Base-by-base conservation (phyloP, 2,329 filamentous ascomycete genomes). In the Penicillium thymicola region DNA sequence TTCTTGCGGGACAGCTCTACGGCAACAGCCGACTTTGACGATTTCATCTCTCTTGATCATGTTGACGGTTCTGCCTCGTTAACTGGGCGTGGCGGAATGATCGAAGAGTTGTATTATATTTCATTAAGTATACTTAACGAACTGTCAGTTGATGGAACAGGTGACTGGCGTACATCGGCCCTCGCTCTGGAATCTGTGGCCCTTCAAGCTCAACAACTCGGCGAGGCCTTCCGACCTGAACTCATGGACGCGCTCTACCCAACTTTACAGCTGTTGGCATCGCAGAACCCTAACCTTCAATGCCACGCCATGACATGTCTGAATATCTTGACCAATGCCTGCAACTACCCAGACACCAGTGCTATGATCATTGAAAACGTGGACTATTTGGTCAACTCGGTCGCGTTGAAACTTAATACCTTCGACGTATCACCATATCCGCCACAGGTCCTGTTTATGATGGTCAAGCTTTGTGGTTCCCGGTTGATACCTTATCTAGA, bases 381-480 rank as follows among this genome's bases (percentile, higher is more conserved):
- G 16, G 94, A 99, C 73, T 99, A 99, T 71, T 89, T 99, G 75
- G 88, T 97, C 59, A 97, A 97, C 69, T 90, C 94, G 0, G 85
- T 99, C 16, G 90, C 90, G 0, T 76, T 97, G 58, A 89, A 92
- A 59, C 82, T 99, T 8, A 97, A 96, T 66, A 90, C 90, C 0
- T 90, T 97, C 62, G 92, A 97, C 62, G 88, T 97, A 51, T 93
- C 92, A 0, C 92, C 93, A 1, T 89, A 96, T 60, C 92, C 91
- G 3, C 92, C 92, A 3, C 89, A 93, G 64, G 94, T 97, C 2
- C 76, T 99, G 47, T 82, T 89, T 7, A 97, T 99, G 92, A 95
- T 97, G 89, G 86, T 97, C 58, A 86, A 85, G 27, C 82, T 99
- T 14, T 90, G 92, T 18, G 94, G 94, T 0, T 86, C 92, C 1